These are phyloP conservation scores for Pyrus hybrid DNA, from an alignment of 331 rosid genomes.

Conservation along the genomic window DNA sequence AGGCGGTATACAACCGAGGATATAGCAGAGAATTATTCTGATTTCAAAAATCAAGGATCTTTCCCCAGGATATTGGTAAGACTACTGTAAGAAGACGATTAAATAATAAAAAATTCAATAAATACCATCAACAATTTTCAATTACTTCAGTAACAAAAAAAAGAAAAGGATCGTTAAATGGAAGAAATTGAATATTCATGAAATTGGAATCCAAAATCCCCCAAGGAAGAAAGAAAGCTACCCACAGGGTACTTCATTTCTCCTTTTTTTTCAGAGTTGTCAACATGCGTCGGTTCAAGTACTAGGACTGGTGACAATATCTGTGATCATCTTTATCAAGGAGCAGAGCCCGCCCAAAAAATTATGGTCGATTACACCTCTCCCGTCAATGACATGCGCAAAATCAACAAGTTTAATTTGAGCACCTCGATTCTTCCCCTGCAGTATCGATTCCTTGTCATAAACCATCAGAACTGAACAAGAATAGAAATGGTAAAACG, in stretches of 20 bases:
- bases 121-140: background rate
- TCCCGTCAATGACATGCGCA: conserved; percentile 56
- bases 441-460: conserved; percentile 27
- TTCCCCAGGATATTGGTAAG: background rate
- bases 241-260: background rate
- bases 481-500: conserved; percentile 60
- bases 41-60: too few relatives aligned
- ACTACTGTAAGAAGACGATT: background rate
- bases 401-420: conserved; percentile 68
- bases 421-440: conserved; percentile 21
- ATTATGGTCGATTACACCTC: conserved; percentile 76
- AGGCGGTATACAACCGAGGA: too few relatives aligned
- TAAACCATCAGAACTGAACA: conserved; percentile 60
- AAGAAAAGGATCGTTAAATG: background rate
- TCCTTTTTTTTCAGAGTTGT: background rate
- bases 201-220: background rate
- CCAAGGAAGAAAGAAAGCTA: too few relatives aligned
- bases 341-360: conserved; percentile 93
- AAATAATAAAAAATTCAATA: background rate
- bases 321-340: conserved; percentile 55
- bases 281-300: background rate
- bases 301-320: conserved; percentile 24
- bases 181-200: background rate
- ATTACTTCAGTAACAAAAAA: too few relatives aligned
- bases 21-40: too few relatives aligned